Conservation (phyloP, 495 filamentous ascomycete genomes). For the Lindgomyces ingoldianus region DNA sequence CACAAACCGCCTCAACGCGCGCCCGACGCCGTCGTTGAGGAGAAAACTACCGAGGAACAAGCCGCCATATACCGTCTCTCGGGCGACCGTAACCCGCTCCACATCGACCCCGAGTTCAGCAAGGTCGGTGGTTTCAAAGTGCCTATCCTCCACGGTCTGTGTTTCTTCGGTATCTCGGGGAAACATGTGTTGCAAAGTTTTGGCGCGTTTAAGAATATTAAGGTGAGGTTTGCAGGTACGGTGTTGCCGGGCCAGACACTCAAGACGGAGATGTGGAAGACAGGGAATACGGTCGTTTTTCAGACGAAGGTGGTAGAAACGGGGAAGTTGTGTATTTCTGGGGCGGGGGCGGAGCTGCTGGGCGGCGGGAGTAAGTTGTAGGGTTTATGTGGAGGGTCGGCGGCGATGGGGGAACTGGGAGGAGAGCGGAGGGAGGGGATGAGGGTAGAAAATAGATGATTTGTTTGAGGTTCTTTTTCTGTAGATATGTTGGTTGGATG, state of each 20-base stretch:
- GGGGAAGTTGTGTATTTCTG: constrained; percentile 87
- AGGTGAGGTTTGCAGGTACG: constrained; percentile 92
- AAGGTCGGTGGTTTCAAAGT: constrained; percentile 94
- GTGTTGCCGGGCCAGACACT: constrained; percentile 93
- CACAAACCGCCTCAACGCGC: constrained; percentile 76
- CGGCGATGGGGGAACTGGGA: background rate
- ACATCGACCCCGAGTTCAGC: constrained; percentile 92
- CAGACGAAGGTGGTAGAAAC: constrained; percentile 95
- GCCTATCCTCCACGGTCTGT: constrained; percentile 93
- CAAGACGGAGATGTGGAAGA: constrained; percentile 98
- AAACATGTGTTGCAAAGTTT: constrained; percentile 87
- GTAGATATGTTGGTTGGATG: too few relatives aligned
- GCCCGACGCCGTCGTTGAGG: constrained; percentile 81
- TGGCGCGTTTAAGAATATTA: constrained; percentile 87
- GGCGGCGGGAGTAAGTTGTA: constrained; percentile 60
- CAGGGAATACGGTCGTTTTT: constrained; percentile 83
- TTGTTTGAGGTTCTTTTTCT: too few relatives aligned
- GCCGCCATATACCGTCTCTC: constrained; percentile 92
- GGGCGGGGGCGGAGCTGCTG: constrained; percentile 82
- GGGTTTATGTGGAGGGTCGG: background rate
- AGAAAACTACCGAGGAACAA: constrained; percentile 90
- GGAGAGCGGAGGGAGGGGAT: too few relatives aligned
- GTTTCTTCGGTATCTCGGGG: constrained; percentile 88
- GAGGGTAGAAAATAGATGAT: too few relatives aligned
- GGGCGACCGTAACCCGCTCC: constrained; percentile 91